Evolutionary conservation across 1,284 basidiomycete genomes (phyloP).

Genomic region (Bondarzewia mesenterica): DNA sequence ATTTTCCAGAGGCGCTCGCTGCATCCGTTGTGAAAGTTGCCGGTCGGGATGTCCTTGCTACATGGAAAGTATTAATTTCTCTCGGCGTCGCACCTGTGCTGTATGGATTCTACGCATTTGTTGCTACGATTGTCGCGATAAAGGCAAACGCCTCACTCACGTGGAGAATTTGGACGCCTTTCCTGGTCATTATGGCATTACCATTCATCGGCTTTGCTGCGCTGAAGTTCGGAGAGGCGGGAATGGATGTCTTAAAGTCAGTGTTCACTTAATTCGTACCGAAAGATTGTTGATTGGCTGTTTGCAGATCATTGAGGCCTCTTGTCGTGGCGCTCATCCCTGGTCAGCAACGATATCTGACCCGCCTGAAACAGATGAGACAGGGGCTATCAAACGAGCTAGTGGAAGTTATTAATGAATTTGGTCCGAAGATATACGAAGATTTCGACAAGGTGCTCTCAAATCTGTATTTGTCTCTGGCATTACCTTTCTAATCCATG

Average conservation of each 20-base stretch:
- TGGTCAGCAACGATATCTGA: constrained; percentile 82
- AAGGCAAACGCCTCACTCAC: constrained; percentile 56
- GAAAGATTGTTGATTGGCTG: constrained; percentile 2
- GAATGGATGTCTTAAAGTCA: constrained; percentile 96
- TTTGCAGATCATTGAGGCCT: constrained; percentile 78
- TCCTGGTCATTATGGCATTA: constrained; percentile 69
- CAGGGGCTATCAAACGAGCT: constrained; percentile 82
- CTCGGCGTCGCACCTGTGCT: constrained; percentile 85
- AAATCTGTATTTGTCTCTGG: neutral
- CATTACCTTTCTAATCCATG: constrained; percentile 1
- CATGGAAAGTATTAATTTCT: constrained; percentile 97
- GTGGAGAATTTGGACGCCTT: constrained; percentile 74
- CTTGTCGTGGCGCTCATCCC: constrained; percentile 88
- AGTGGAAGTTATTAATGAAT: constrained; percentile 83
- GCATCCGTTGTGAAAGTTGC: constrained; percentile 95
- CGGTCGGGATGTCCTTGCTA: constrained; percentile 91
- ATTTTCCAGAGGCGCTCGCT: constrained; percentile 80
- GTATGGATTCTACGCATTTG: constrained; percentile 77
- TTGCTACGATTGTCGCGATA: constrained; percentile 74
- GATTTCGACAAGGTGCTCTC: constrained; percentile 82
- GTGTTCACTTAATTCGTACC: constrained; percentile 32
- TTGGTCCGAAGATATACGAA: constrained; percentile 82
- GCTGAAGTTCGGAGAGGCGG: constrained; percentile 97
- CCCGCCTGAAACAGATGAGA: constrained; percentile 76
- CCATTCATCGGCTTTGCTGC: constrained; percentile 93